These are phyloP conservation scores for Letharia columbiana DNA, from an alignment of 495 filamentous ascomycete genomes.

Conservation along the genomic window DNA sequence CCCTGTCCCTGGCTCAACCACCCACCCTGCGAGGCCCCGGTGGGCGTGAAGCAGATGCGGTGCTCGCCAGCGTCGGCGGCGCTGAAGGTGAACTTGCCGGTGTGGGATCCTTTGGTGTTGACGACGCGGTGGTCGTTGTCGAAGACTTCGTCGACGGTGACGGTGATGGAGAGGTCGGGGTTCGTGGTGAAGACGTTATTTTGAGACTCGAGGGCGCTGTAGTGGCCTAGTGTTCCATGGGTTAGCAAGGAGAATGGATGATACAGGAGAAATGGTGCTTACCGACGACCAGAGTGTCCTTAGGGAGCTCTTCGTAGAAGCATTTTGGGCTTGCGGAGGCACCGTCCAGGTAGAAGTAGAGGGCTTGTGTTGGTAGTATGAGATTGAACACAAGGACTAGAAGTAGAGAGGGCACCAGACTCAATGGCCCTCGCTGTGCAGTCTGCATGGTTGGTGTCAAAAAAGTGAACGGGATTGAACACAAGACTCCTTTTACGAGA, in stretches of 20 bases:
- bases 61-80: constrained; percentile 91
- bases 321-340: constrained; percentile 69
- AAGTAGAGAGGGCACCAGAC: not conserved
- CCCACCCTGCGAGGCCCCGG: constrained; percentile 51
- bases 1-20: constrained; percentile 60
- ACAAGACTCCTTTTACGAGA: constrained; percentile 12
- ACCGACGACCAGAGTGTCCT: constrained; percentile 95
- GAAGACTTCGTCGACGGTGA: constrained; percentile 92
- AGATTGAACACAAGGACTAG: constrained; percentile 26
- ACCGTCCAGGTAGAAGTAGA: constrained; percentile 95
- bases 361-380: constrained; percentile 58
- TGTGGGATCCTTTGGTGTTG: constrained; percentile 63
- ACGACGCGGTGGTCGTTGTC: constrained; percentile 97
- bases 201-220: constrained; percentile 66
- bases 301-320: constrained; percentile 97
- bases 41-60: constrained; percentile 85
- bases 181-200: constrained; percentile 55
- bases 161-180: constrained; percentile 68
- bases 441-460: constrained; percentile 12
- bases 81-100: constrained; percentile 91
- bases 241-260: not conserved
- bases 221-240: constrained; percentile 52
- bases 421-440: constrained; percentile 7
- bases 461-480: not conserved
- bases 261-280: constrained; percentile 24